Conservation (phyloP, 768 basidiomycete genomes). For the Suillus hirtellus region DNA sequence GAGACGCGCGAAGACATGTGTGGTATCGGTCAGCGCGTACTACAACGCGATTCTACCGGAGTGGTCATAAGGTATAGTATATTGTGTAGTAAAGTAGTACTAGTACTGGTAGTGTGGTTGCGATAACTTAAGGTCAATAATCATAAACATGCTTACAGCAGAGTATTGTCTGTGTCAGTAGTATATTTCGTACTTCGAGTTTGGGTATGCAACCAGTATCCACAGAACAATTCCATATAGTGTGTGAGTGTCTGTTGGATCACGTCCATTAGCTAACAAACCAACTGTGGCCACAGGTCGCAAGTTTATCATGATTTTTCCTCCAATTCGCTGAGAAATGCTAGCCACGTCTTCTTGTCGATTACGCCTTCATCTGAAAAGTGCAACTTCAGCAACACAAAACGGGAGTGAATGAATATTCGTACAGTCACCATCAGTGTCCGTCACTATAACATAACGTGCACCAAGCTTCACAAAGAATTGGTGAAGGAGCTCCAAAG, state of each 20-base stretch:
- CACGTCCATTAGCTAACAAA: neutral
- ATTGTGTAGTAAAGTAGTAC: neutral
- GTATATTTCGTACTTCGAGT: neutral
- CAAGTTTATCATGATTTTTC: conserved; percentile 39
- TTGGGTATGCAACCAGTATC: neutral
- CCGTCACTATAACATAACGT: conserved; percentile 83
- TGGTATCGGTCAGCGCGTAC: neutral
- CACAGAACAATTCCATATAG: neutral
- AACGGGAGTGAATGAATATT: conserved; percentile 14
- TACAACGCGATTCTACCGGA: conserved; percentile 1
- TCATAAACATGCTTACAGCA: neutral
- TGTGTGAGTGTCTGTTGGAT: neutral
- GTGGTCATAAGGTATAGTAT: conserved; percentile 1
- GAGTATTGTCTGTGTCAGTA: neutral
- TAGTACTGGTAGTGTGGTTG: neutral
- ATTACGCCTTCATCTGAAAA: conserved; percentile 81
- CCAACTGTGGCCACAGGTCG: neutral
- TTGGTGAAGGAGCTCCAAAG: conserved; percentile 90
- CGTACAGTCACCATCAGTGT: conserved; percentile 81
- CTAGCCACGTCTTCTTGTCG: conserved; percentile 93
- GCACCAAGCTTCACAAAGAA: conserved; percentile 94
- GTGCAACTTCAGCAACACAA: conserved; percentile 2
- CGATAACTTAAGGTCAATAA: neutral
- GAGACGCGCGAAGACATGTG: conserved; percentile 10
- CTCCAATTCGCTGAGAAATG: conserved; percentile 77